phyloP scores from a whole-genome alignment of 495 filamentous ascomycete species.

The Xylaria bambusicola region DNA sequence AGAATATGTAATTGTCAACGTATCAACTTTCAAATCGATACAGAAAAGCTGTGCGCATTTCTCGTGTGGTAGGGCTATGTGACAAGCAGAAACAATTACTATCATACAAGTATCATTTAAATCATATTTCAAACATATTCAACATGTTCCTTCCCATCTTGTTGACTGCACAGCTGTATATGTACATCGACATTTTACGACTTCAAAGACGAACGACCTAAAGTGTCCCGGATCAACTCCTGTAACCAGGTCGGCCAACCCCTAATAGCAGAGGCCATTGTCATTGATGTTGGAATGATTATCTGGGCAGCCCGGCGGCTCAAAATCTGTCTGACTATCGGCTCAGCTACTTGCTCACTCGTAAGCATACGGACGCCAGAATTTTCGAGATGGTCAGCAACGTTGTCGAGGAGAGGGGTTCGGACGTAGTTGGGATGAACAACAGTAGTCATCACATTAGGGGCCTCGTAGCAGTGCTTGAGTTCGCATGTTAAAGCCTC shows the following conservation, averaged over 20 bases:
- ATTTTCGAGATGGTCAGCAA: constrained; percentile 2
- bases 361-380: constrained; percentile 18
- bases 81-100: no score
- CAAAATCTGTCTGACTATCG: constrained; percentile 23
- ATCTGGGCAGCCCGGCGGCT: constrained; percentile 12
- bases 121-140: no score
- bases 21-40: no score
- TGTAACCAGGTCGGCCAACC: constrained; percentile 23
- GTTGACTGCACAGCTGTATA: neutral
- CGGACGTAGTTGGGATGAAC: constrained; percentile 21
- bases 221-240: constrained; percentile 2
- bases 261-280: neutral
- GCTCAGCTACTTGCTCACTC: constrained; percentile 16
- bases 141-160: no score
- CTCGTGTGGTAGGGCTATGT: no score
- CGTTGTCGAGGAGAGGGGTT: constrained; percentile 20
- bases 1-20: no score
- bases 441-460: constrained; percentile 19
- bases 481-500: constrained; percentile 32
- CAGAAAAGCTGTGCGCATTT: no score
- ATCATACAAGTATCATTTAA: no score
- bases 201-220: neutral
- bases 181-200: neutral
- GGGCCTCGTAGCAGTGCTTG: constrained; percentile 19
- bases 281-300: constrained; percentile 5